A percentile compares a stretch with the other conserved stretches of the same genome.
Conservation (phyloP, 169 alveolate species). For the Cryptosporidium ubiquitum region DNA sequence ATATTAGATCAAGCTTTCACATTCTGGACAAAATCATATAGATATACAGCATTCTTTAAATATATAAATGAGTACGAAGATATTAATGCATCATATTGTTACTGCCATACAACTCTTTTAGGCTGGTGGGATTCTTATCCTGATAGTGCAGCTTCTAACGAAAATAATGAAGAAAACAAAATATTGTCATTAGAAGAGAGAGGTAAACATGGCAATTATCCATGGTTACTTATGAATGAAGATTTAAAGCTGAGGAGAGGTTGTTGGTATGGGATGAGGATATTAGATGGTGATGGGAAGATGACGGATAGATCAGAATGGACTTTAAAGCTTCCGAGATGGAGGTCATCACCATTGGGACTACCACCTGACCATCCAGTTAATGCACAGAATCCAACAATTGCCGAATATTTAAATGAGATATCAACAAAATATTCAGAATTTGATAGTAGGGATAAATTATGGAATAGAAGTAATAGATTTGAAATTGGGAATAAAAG, state of each 20-base stretch:
- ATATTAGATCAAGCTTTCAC: conserved; percentile 60
- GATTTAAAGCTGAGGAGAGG: conserved; percentile 54
- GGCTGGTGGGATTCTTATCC: conserved; percentile 74
- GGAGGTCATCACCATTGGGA: conserved; percentile 73
- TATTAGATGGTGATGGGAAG: conserved; percentile 53
- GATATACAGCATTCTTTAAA: conserved; percentile 59
- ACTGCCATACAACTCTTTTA: conserved; percentile 61
- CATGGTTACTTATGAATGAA: conserved; percentile 44
- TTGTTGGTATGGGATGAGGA: conserved; percentile 73
- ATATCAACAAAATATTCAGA: conserved; percentile 29
- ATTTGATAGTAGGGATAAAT: background rate
- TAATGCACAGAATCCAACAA: conserved; percentile 63
- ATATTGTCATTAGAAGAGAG: conserved; percentile 54
- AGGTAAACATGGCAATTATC: conserved; percentile 1
- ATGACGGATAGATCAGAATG: conserved; percentile 60
- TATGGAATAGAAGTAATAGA: conserved; percentile 25
- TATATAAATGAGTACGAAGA: conserved; percentile 46
- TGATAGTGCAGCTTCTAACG: background rate
- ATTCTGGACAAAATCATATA: conserved; percentile 37
- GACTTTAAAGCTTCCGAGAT: conserved; percentile 69
- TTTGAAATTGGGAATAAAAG: background rate
- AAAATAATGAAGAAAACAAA: conserved; percentile 4
- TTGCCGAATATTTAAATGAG: conserved; percentile 55
- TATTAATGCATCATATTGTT: conserved; percentile 46
- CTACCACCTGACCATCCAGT: conserved; percentile 68